Evolutionary conservation across 2,329 filamentous ascomycete species (phyloP).

Genomic region (Achaetomium macrosporum): DNA sequence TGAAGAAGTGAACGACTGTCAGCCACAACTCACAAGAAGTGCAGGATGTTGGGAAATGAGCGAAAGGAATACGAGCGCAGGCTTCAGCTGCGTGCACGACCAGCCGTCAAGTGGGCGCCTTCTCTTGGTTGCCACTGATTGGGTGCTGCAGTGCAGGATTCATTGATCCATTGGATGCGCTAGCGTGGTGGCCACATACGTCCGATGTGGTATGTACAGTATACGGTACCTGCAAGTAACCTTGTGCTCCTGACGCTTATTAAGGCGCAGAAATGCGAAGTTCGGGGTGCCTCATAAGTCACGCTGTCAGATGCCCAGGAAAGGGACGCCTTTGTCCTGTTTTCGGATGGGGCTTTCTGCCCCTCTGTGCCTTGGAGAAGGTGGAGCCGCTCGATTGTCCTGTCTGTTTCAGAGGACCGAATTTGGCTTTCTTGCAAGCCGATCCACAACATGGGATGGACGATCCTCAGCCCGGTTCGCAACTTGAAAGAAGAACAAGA

Average conservation of each 20-base stretch:
- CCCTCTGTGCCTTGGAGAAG: neutral
- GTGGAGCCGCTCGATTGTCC: neutral
- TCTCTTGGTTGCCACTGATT: neutral
- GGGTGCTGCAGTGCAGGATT: neutral
- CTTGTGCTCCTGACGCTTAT: too few relatives aligned
- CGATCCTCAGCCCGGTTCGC: too few relatives aligned
- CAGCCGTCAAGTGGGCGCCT: neutral
- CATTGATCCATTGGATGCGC: neutral
- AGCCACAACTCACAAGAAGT: too few relatives aligned
- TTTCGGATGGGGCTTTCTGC: neutral
- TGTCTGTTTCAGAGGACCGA: neutral
- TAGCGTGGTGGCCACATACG: too few relatives aligned
- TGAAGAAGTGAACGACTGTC: neutral
- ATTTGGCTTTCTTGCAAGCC: neutral
- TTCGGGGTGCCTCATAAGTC: too few relatives aligned
- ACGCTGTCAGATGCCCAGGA: neutral
- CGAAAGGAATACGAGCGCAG: neutral
- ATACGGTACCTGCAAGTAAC: too few relatives aligned
- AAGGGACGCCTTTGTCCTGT: neutral
- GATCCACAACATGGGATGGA: too few relatives aligned
- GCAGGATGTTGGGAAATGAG: neutral
- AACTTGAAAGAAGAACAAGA: too few relatives aligned
- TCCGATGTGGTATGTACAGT: too few relatives aligned
- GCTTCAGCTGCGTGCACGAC: neutral
- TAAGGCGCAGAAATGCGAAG: too few relatives aligned